phyloP scores from a whole-genome alignment of 1,139 yeast species.

The Lipomyces yarrowii region DNA sequence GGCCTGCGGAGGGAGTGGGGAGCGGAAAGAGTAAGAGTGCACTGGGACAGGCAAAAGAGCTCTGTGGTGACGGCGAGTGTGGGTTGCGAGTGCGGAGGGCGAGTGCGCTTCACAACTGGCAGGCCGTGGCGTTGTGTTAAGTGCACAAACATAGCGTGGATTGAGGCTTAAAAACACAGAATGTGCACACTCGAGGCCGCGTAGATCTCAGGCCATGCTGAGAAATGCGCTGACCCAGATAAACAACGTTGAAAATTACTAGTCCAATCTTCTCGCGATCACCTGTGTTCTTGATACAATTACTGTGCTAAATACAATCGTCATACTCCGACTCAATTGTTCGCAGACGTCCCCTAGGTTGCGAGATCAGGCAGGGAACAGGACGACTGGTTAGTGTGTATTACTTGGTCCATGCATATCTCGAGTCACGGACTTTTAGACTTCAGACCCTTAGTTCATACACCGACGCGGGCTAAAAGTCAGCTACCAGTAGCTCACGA shows the following conservation, averaged over 20 bases:
- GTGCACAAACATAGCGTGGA: not conserved
- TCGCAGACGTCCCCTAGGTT: not conserved
- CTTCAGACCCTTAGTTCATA: not conserved
- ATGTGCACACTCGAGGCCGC: not conserved
- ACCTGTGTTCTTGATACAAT: not conserved
- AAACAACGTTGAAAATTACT: not conserved
- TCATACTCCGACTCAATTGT: not conserved
- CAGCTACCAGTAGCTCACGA: no score
- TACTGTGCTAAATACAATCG: no score
- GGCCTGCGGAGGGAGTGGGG: conserved; percentile 7
- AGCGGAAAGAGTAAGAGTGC: not conserved
- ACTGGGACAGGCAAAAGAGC: not conserved
- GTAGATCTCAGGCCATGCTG: not conserved
- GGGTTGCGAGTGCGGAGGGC: not conserved
- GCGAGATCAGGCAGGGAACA: not conserved
- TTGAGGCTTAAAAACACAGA: not conserved
- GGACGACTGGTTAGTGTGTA: not conserved
- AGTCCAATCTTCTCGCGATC: not conserved
- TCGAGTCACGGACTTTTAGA: not conserved
- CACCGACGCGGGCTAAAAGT: not conserved
- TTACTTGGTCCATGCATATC: not conserved
- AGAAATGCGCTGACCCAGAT: not conserved
- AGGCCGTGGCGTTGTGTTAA: conserved; percentile 1
- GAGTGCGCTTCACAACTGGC: conserved; percentile 1
- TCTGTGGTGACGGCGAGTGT: not conserved